These are phyloP conservation scores for Harringtonia aguacate DNA, from an alignment of 2,329 filamentous ascomycete species.

Conservation along the genomic window DNA sequence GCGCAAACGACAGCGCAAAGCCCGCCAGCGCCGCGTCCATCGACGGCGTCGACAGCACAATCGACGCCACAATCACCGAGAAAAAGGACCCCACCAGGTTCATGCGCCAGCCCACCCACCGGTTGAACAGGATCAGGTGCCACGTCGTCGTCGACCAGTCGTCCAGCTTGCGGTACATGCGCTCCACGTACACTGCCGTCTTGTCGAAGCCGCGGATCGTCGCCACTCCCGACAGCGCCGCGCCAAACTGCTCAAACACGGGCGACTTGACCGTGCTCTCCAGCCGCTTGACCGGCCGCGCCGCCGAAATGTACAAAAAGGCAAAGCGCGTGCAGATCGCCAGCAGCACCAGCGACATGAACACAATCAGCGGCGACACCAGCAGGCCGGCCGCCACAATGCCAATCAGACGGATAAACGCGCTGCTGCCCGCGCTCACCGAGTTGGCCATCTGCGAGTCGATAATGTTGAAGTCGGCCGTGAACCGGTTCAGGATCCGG, in stretches of 20 bases:
- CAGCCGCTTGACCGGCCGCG: constrained; percentile 64
- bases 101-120: constrained; percentile 70
- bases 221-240: constrained; percentile 58
- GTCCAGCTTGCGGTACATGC: constrained; percentile 62
- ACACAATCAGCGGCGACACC: constrained; percentile 56
- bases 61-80: constrained; percentile 49
- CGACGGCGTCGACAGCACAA: constrained; percentile 49
- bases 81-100: constrained; percentile 59
- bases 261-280: constrained; percentile 70
- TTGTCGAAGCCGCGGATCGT: constrained; percentile 72
- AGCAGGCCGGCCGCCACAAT: constrained; percentile 58
- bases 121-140: constrained; percentile 62
- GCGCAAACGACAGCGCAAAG: constrained; percentile 63
- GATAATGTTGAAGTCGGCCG: constrained; percentile 63
- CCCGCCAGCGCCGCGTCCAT: constrained; percentile 64
- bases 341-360: constrained; percentile 49
- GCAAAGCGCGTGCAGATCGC: constrained; percentile 47
- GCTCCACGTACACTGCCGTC: constrained; percentile 51
- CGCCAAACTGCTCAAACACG: constrained; percentile 70
- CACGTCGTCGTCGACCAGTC: constrained; percentile 54
- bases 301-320: constrained; percentile 54
- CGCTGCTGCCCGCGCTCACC: constrained; percentile 47
- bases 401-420: constrained; percentile 51
- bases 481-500: constrained; percentile 68
- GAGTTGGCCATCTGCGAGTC: constrained; percentile 58